These are phyloP conservation scores for Setaria italica DNA, from an alignment of 202 grass and related monocot species.

Conservation along the genomic window DNA sequence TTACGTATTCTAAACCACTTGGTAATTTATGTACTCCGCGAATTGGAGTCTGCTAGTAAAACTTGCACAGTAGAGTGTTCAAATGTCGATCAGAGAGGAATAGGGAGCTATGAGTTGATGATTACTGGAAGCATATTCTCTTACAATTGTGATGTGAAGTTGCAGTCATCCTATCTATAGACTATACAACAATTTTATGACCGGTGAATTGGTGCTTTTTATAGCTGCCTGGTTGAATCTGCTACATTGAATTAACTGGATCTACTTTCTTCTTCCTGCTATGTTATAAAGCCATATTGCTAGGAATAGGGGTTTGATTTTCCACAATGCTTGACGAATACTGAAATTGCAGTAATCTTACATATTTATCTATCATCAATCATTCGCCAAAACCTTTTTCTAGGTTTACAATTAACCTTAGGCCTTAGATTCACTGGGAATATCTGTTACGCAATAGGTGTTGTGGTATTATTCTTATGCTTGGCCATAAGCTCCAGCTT, in stretches of 20 bases:
- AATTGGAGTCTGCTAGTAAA: background rate
- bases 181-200: background rate
- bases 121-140: background rate
- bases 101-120: background rate
- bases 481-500: background rate
- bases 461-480: background rate
- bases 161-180: background rate
- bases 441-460: no score
- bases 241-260: background rate
- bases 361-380: background rate
- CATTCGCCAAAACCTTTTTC: background rate
- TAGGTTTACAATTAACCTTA: background rate
- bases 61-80: background rate
- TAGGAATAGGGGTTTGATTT: background rate
- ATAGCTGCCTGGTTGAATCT: background rate
- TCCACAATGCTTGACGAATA: background rate
- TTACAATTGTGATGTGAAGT: background rate
- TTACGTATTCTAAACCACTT: background rate
- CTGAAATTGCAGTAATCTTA: background rate
- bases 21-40: background rate
- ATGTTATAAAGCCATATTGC: background rate
- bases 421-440: background rate
- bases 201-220: background rate
- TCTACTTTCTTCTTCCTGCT: background rate
- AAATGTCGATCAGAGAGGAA: background rate